Evolutionary conservation across 352 stramenopile species (phyloP).

Genomic region (Phytophthora sojae): DNA sequence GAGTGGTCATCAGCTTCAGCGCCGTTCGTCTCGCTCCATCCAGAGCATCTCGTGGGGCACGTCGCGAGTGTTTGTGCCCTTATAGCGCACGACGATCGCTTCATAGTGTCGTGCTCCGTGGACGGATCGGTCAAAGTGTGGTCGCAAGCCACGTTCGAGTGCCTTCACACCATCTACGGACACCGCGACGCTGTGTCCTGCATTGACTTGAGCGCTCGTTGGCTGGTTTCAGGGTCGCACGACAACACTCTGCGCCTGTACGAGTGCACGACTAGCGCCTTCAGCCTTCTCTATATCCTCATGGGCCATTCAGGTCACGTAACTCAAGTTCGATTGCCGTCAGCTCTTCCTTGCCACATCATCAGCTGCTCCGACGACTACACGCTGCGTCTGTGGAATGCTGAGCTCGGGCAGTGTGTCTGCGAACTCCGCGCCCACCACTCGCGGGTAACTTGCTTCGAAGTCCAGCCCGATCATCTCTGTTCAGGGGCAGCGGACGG

Average conservation of each 20-base stretch:
- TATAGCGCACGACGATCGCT: constrained; percentile 57
- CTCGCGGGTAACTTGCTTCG: constrained; percentile 62
- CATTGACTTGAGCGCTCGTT: constrained; percentile 53
- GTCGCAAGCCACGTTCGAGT: constrained; percentile 58
- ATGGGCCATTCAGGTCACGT: constrained; percentile 64
- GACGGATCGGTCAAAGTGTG: constrained; percentile 80
- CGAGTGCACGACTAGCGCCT: constrained; percentile 33
- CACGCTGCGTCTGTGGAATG: constrained; percentile 67
- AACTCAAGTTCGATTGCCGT: constrained; percentile 56
- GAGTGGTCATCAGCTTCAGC: constrained; percentile 25
- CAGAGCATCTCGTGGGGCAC: constrained; percentile 66
- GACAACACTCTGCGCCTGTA: constrained; percentile 73
- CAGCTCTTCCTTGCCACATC: constrained; percentile 32
- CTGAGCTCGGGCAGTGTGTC: constrained; percentile 48
- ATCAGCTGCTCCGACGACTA: constrained; percentile 72
- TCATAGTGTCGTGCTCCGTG: constrained; percentile 71
- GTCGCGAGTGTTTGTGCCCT: constrained; percentile 67
- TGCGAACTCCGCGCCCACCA: constrained; percentile 52
- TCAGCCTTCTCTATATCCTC: constrained; percentile 53
- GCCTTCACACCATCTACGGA: constrained; percentile 70
- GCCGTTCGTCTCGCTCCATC: constrained; percentile 20
- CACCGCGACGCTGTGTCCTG: constrained; percentile 73
- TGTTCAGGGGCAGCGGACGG: constrained; percentile 72
- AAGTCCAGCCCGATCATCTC: constrained; percentile 30
- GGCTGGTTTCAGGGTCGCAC: constrained; percentile 77